A percentile compares a stretch with the other conserved stretches of the same genome.
Conservation (phyloP, 768 basidiomycete genomes). For the Leccinum broughii region DNA sequence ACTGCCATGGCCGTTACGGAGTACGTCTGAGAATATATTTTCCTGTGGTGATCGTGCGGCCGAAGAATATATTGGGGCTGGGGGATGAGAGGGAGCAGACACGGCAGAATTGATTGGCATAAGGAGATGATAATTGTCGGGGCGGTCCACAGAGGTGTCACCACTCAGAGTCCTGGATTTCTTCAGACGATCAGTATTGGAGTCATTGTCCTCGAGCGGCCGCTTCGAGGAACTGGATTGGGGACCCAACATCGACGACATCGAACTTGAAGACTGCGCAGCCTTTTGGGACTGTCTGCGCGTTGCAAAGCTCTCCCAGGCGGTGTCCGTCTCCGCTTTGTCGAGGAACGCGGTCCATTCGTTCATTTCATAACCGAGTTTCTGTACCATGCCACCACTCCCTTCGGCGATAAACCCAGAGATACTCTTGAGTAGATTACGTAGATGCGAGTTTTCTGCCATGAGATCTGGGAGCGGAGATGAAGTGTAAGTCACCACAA, state of each 20-base stretch:
- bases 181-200: conserved; percentile 42
- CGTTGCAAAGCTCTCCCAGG: conserved; percentile 83
- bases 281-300: conserved; percentile 51
- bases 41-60: conserved; percentile 46
- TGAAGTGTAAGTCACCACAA: conserved; percentile 2
- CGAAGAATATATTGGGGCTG: conserved; percentile 44
- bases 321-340: conserved; percentile 89
- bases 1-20: conserved; percentile 48
- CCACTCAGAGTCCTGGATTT: conserved; percentile 44
- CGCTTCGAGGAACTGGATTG: conserved; percentile 24
- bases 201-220: conserved; percentile 32
- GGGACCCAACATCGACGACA: conserved; percentile 34
- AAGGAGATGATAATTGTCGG: conserved; percentile 54
- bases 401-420: conserved; percentile 87
- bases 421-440: conserved; percentile 74
- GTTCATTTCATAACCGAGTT: conserved; percentile 73
- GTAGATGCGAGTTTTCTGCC: conserved; percentile 84
- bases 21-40: conserved; percentile 60
- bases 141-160: conserved; percentile 43
- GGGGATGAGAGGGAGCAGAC: conserved; percentile 34
- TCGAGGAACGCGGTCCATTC: conserved; percentile 84
- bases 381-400: conserved; percentile 70
- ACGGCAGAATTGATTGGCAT: conserved; percentile 50
- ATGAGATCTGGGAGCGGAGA: conserved; percentile 62
- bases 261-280: conserved; percentile 29